phyloP scores from a whole-genome alignment of 2,329 filamentous ascomycete genomes.

The Cordyceps cicadae region DNA sequence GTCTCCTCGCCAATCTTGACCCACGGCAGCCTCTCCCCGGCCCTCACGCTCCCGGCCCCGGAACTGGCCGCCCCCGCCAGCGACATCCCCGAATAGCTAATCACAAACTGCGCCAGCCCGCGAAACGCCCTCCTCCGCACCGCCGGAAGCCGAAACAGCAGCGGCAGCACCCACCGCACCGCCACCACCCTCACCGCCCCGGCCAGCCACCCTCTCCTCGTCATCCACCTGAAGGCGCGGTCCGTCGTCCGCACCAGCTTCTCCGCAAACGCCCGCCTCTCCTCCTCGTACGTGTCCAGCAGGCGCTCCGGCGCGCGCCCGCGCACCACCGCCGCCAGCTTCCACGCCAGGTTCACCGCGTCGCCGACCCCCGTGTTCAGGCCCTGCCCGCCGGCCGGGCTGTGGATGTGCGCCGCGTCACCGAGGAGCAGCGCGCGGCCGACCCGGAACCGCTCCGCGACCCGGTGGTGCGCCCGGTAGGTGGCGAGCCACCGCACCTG shows the following conservation, averaged over 20 bases:
- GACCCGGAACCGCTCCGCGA: constrained; percentile 9
- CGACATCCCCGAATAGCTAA: not conserved
- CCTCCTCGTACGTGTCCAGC: constrained; percentile 19
- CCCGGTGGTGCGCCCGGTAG: constrained; percentile 5
- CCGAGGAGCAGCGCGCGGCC: constrained; percentile 29
- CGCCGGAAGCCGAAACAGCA: not conserved
- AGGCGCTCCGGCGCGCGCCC: constrained; percentile 13
- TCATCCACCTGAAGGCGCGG: not conserved
- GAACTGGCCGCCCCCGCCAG: not conserved
- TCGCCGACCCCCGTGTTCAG: constrained; percentile 31
- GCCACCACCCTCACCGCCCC: not conserved
- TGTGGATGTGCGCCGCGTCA: constrained; percentile 29
- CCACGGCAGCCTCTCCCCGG: constrained; percentile 7
- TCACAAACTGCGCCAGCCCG: not conserved
- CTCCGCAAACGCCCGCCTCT: constrained; percentile 13
- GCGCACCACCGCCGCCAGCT: constrained; percentile 22
- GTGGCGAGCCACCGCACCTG: constrained; percentile 8
- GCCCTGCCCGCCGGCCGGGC: constrained; percentile 28
- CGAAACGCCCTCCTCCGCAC: not conserved
- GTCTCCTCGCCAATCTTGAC: not conserved
- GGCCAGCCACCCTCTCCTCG: not conserved
- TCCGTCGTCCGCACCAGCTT: constrained; percentile 6
- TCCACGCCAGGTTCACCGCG: constrained; percentile 27
- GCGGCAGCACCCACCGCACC: not conserved
- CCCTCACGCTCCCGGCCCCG: not conserved